Evolutionary conservation across 108 stramenopile genomes (phyloP).

Genomic region (Nitzschia putrida): DNA sequence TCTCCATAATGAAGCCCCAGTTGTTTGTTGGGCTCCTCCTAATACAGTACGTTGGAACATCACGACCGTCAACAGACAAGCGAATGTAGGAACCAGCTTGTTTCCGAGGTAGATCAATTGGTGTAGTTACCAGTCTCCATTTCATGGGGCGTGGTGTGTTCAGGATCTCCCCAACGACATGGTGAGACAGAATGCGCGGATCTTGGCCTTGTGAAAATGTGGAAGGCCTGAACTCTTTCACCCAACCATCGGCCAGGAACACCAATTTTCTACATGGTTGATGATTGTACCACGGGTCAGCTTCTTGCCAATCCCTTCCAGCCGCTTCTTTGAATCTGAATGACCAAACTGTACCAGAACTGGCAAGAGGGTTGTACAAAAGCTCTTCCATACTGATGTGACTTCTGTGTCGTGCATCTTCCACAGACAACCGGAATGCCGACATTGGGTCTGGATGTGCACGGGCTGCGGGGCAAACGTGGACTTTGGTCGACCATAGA

Average conservation of each 20-base stretch:
- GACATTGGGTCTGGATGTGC: conserved; percentile 22
- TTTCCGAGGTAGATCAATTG: conserved; percentile 68
- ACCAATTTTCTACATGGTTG: conserved; percentile 66
- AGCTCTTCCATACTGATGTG: conserved; percentile 57
- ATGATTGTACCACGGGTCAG: conserved; percentile 68
- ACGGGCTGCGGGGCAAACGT: conserved; percentile 46
- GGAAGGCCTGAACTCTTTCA: conserved; percentile 32
- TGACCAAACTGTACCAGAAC: conserved; percentile 60
- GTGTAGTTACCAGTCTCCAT: conserved; percentile 66
- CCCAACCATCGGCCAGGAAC: conserved; percentile 65
- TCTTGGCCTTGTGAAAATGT: not conserved
- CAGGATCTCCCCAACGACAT: not conserved
- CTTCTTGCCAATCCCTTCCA: conserved; percentile 71
- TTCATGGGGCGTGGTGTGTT: conserved; percentile 48
- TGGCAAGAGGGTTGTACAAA: conserved; percentile 50
- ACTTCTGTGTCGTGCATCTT: conserved; percentile 48
- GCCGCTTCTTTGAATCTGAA: conserved; percentile 82
- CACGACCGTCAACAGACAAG: conserved; percentile 69
- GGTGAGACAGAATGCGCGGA: conserved; percentile 5
- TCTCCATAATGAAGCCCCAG: conserved; percentile 84
- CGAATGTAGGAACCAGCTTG: conserved; percentile 72
- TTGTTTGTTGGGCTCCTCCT: conserved; percentile 68
- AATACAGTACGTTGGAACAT: conserved; percentile 78
- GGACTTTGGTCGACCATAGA: conserved; percentile 62
- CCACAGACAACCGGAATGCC: conserved; percentile 50